phyloP scores from a whole-genome alignment of 2,329 filamentous ascomycete genomes.

The Beauveria caledonica region DNA sequence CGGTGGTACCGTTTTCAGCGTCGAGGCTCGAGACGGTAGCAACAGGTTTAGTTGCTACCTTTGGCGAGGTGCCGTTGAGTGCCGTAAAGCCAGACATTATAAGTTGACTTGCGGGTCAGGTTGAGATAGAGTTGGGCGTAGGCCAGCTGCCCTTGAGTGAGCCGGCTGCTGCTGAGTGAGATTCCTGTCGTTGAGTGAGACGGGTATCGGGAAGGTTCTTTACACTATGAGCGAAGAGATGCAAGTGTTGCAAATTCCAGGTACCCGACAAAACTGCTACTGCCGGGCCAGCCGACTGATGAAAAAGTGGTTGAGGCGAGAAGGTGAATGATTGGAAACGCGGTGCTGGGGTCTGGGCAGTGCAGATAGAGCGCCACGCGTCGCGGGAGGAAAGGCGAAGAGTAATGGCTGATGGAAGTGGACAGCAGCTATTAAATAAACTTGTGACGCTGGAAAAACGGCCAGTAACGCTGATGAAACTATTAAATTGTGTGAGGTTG shows the following conservation, averaged over 20 bases:
- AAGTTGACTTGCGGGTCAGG: background rate
- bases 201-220: background rate
- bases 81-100: conserved; percentile 44
- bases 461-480: background rate
- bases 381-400: background rate
- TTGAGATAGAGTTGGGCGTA: background rate
- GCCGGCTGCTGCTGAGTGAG: background rate
- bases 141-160: background rate
- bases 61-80: conserved; percentile 43
- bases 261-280: background rate
- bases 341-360: background rate
- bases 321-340: background rate
- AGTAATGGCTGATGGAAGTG: background rate
- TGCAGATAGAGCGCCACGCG: background rate
- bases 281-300: conserved; percentile 7
- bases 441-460: background rate
- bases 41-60: conserved; percentile 13
- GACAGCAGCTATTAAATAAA: background rate
- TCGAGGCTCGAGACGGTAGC: background rate
- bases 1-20: background rate
- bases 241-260: background rate
- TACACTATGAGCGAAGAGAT: background rate
- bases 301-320: background rate
- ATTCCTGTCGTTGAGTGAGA: background rate
- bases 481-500: background rate